Percentiles rank a stretch among this genome's conserved stretches.
Evolutionary conservation across 2,329 filamentous ascomycete species (phyloP).

Genomic region (Catunica adiposa): DNA sequence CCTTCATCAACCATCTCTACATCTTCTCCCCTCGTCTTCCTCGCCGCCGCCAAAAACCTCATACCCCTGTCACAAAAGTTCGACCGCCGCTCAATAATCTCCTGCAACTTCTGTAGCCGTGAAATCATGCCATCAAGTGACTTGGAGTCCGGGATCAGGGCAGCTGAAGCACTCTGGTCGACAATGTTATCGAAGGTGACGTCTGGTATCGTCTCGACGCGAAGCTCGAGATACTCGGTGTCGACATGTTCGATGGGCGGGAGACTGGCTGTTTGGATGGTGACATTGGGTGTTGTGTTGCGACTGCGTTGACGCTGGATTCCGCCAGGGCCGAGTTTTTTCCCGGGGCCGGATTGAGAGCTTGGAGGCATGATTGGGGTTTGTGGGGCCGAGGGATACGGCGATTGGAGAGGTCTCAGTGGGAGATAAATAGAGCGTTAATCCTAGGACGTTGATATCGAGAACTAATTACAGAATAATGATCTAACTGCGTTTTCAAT

Average conservation of each 20-base stretch:
- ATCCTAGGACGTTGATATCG: too few relatives aligned
- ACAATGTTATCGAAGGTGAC: constrained; percentile 54
- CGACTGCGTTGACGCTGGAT: constrained; percentile 54
- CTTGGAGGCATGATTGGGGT: constrained; percentile 36
- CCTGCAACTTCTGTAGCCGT: constrained; percentile 46
- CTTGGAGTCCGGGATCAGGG: constrained; percentile 45
- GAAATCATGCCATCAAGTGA: constrained; percentile 47
- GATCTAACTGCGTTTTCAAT: too few relatives aligned
- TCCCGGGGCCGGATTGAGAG: constrained; percentile 45
- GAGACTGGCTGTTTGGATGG: constrained; percentile 30
- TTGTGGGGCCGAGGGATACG: neutral
- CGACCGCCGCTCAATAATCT: constrained; percentile 50
- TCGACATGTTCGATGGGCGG: constrained; percentile 39
- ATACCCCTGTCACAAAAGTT: constrained; percentile 57
- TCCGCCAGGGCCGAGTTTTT: constrained; percentile 44
- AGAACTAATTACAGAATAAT: too few relatives aligned
- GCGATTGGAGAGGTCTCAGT: neutral
- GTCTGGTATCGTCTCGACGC: constrained; percentile 40
- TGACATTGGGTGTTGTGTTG: constrained; percentile 53
- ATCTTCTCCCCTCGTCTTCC: constrained; percentile 45
- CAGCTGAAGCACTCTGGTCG: constrained; percentile 40
- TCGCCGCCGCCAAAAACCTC: constrained; percentile 48
- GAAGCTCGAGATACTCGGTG: constrained; percentile 51
- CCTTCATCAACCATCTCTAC: constrained; percentile 29
- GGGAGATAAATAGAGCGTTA: neutral